These are phyloP conservation scores for Fusarium sp. DNA, from an alignment of 2,329 filamentous ascomycete genomes.

Conservation along the genomic window DNA sequence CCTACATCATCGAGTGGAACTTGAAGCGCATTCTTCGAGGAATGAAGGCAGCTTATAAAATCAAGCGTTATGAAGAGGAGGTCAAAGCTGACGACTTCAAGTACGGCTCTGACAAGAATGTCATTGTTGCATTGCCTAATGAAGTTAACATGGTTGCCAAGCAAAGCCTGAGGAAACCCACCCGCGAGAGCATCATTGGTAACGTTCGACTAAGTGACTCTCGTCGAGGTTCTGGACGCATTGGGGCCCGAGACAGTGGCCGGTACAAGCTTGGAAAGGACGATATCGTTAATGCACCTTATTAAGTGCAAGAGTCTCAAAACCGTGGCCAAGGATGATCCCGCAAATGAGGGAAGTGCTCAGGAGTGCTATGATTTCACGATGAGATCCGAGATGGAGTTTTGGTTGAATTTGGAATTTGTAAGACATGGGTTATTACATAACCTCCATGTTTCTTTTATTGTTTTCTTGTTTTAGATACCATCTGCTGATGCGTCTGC, in stretches of 20 bases:
- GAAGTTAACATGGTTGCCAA: conserved; percentile 98
- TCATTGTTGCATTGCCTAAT: conserved; percentile 96
- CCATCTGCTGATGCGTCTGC: conserved; percentile 39
- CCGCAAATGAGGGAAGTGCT: background rate
- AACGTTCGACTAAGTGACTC: conserved; percentile 63
- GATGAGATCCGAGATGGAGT: conserved; percentile 40
- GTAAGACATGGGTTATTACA: conserved; percentile 16
- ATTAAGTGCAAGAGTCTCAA: conserved; percentile 53
- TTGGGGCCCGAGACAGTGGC: conserved; percentile 66
- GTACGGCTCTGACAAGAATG: conserved; percentile 96
- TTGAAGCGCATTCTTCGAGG: conserved; percentile 88
- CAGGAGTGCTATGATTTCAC: conserved; percentile 6
- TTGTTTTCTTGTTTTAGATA: conserved; percentile 48
- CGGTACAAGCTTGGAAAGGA: conserved; percentile 82
- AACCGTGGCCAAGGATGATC: background rate
- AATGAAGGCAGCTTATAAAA: conserved; percentile 89
- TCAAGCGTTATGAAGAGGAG: conserved; percentile 95
- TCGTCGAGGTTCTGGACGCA: conserved; percentile 63
- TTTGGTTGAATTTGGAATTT: conserved; percentile 40
- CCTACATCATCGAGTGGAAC: conserved; percentile 97
- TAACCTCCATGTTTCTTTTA: conserved; percentile 37
- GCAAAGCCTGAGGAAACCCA: conserved; percentile 85
- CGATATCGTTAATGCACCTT: conserved; percentile 83
- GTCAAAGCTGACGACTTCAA: conserved; percentile 99
- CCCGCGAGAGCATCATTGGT: conserved; percentile 89